Evolutionary conservation across 2,329 filamentous ascomycete species (phyloP).

Genomic region (Exutisphaerella laricina): DNA sequence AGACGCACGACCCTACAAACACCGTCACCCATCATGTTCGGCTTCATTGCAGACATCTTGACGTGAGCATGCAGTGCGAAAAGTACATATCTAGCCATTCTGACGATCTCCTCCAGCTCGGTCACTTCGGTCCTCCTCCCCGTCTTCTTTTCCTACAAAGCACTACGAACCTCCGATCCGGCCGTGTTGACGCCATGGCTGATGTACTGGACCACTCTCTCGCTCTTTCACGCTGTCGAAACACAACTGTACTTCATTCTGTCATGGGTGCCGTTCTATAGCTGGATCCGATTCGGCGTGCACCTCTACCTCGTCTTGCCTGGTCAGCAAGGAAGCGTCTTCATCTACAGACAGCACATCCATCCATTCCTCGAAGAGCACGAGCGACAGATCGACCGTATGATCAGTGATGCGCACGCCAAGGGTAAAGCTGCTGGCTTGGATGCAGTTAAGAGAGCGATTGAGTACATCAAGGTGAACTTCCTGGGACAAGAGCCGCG

Average conservation of each 20-base stretch:
- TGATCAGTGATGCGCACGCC: conserved; percentile 78
- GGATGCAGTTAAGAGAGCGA: conserved; percentile 44
- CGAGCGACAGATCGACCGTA: conserved; percentile 80
- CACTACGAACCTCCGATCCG: conserved; percentile 85
- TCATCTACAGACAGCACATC: conserved; percentile 77
- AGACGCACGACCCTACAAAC: not conserved
- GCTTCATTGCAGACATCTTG: conserved; percentile 69
- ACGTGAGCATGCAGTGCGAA: conserved; percentile 62
- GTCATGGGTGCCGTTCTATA: conserved; percentile 88
- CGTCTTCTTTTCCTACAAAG: conserved; percentile 96
- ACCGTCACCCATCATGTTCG: conserved; percentile 56
- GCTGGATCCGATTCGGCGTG: conserved; percentile 79
- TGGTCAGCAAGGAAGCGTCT: conserved; percentile 86
- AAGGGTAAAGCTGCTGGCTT: conserved; percentile 71
- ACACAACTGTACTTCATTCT: conserved; percentile 85
- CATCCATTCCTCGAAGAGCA: conserved; percentile 85
- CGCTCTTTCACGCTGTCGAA: conserved; percentile 73
- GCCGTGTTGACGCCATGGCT: conserved; percentile 92
- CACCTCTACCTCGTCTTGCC: conserved; percentile 95
- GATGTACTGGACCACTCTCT: conserved; percentile 97
- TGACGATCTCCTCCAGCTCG: conserved; percentile 53
- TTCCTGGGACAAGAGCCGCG: conserved; percentile 70
- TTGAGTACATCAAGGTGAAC: conserved; percentile 61
- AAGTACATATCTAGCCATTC: conserved; percentile 9
- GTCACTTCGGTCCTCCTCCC: conserved; percentile 87